Conservation (phyloP, 192 early-diverging fungal species). For the Coemansia sp. region DNA sequence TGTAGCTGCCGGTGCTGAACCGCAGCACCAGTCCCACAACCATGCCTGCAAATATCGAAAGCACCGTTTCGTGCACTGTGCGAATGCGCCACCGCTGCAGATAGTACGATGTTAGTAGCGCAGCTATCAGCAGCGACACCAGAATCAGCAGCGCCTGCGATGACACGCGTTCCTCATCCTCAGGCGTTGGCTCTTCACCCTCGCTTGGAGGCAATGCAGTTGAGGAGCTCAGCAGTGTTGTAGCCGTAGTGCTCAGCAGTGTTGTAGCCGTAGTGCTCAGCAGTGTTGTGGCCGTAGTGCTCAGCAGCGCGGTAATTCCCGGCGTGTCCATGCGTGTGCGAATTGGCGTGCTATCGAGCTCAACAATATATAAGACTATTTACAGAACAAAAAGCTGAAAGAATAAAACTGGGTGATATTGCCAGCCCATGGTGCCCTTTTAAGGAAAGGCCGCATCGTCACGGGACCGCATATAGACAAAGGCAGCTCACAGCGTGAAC, state of each 20-base stretch:
- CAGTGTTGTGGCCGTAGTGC: neutral
- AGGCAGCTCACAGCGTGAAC: constrained; percentile 15
- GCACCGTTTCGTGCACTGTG: constrained; percentile 92
- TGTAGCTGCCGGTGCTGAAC: constrained; percentile 50
- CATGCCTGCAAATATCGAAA: constrained; percentile 88
- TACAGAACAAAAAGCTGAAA: neutral
- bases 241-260: neutral
- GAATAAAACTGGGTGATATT: no score
- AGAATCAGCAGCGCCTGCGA: constrained; percentile 86
- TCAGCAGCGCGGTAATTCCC: neutral
- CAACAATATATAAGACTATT: neutral
- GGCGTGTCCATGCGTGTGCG: neutral
- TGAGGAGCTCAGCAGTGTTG: neutral
- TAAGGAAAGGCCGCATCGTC: neutral
- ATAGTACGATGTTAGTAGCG: constrained; percentile 86
- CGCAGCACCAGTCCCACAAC: constrained; percentile 49
- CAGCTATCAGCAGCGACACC: constrained; percentile 77
- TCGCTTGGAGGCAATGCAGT: constrained; percentile 13
- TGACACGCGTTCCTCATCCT: constrained; percentile 71
- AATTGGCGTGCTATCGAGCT: neutral
- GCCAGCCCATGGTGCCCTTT: neutral
- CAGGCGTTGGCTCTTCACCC: constrained; percentile 35
- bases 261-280: neutral
- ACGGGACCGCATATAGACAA: neutral
- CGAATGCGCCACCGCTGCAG: constrained; percentile 84